Conservation (phyloP, 108 stramenopile genomes). For the Skeletonema costatum region DNA sequence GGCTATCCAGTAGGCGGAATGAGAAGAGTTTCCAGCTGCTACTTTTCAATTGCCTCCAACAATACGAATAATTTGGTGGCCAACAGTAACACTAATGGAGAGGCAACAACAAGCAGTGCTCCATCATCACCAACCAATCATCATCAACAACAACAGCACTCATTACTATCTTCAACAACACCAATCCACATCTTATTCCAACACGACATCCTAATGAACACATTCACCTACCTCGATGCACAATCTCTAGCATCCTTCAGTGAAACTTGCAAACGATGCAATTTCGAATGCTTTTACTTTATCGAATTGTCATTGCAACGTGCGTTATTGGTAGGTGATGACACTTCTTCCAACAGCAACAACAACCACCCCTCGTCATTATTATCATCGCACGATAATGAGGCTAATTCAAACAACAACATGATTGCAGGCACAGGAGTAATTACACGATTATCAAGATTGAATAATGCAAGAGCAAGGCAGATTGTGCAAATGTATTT, state of each 20-base stretch:
- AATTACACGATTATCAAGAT: conserved; percentile 54
- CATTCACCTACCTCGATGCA: conserved; percentile 68
- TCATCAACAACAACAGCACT: neutral
- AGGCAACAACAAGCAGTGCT: neutral
- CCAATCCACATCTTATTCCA: conserved; percentile 49
- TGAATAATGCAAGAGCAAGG: conserved; percentile 51
- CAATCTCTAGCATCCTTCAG: conserved; percentile 63
- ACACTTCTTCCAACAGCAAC: neutral
- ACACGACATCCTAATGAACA: conserved; percentile 79
- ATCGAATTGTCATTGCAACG: conserved; percentile 78
- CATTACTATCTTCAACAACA: neutral
- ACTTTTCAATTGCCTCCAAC: conserved; percentile 62
- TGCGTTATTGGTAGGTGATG: conserved; percentile 43
- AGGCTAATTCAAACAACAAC: neutral
- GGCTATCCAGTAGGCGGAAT: conserved; percentile 47
- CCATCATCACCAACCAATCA: conserved; percentile 3
- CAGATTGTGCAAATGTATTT: conserved; percentile 60
- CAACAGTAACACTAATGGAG: neutral
- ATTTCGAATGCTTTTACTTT: conserved; percentile 79
- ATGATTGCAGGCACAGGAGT: conserved; percentile 51
- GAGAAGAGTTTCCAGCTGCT: conserved; percentile 64
- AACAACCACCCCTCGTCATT: too few relatives aligned
- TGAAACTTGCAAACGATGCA: conserved; percentile 66
- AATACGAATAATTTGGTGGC: neutral
- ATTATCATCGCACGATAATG: too few relatives aligned